Evolutionary conservation across 169 alveolate species (phyloP), one percentile per base, ranked within the genome.

Genomic region (Plasmodium berghei): DNA sequence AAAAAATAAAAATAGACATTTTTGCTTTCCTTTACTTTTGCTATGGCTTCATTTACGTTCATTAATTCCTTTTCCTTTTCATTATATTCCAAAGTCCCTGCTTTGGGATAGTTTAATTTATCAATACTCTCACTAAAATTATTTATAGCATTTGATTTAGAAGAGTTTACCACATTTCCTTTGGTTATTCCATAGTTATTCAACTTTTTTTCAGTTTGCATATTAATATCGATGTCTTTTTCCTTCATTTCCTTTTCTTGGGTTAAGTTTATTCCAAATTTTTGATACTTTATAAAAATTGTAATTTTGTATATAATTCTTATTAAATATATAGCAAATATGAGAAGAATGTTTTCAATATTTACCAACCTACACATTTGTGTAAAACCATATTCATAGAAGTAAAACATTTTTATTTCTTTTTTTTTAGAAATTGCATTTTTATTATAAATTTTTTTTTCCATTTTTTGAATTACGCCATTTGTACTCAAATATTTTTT

Each of bases 381-480:
- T 16, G 91, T 86, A 72, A 86, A 86, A 46, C 91, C 91, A 63
- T 86, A 45, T 18, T 86, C 91, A 52, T 42, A 86, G 16, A 86
- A 86, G 46, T 86, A 64, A 62, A 86, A 86, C 2, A 20, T n/a
- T 20, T 24, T 54, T 12, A 16, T 26, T 52, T 52, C 70, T 26
- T 14, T 86, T 70, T 58, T 86, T 12, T 26, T 24, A 22, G 8
- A 67, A 67, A 46, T 63, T n/a, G 46, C 24, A 62, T 5, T 75
- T 59, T 2, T 59, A 61, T 10, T 55, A 34, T 16, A 14, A 40
- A 55, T 83, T n/a, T 56, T 72, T 18, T 55, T 67, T 14, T 45
- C 18, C 28, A 63, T 64, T 40, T 10, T 62, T 62, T 62, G 20
- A 20, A 20, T 62, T 62, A 28, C 26, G 6, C 10, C 20, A 62